These are phyloP conservation scores for Camellia lanceoleosa DNA, from an alignment of 148 eudicot species.

Conservation along the genomic window DNA sequence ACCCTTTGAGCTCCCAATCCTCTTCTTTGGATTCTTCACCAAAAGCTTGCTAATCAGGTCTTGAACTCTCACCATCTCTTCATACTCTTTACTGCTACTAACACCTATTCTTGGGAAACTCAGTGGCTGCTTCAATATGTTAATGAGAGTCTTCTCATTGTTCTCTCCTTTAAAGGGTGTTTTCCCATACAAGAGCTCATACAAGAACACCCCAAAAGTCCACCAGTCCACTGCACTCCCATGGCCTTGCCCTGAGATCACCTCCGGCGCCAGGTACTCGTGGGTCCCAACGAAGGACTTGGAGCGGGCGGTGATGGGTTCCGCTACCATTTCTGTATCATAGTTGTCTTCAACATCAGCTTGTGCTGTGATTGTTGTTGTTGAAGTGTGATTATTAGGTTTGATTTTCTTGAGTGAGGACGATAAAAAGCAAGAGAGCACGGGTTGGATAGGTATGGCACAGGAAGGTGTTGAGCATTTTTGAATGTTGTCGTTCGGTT, in stretches of 20 bases:
- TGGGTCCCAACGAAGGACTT: constrained; percentile 77
- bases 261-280: constrained; percentile 80
- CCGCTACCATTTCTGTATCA: constrained; percentile 55
- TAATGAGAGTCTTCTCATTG: constrained; percentile 61
- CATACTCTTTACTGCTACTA: constrained; percentile 50
- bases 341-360: constrained; percentile 4
- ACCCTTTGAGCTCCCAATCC: constrained; percentile 70
- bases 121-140: constrained; percentile 58
- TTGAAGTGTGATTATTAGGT: background rate
- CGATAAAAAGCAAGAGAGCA: constrained; percentile 57
- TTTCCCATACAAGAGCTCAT: constrained; percentile 52
- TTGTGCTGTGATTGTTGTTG: constrained; percentile 3
- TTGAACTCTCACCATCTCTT: constrained; percentile 60
- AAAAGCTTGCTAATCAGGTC: constrained; percentile 64
- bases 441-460: constrained; percentile 56
- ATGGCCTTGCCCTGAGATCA: constrained; percentile 68
- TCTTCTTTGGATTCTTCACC: constrained; percentile 74
- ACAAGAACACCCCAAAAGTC: constrained; percentile 69
- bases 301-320: constrained; percentile 61
- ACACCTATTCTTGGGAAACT: constrained; percentile 51
- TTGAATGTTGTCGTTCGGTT: constrained; percentile 10
- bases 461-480: constrained; percentile 56
- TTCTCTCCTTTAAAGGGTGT: constrained; percentile 74
- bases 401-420: constrained; percentile 22
- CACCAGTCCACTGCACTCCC: constrained; percentile 83